Conservation (phyloP, 1,284 basidiomycete genomes). For the Cryptococcus sp. region DNA sequence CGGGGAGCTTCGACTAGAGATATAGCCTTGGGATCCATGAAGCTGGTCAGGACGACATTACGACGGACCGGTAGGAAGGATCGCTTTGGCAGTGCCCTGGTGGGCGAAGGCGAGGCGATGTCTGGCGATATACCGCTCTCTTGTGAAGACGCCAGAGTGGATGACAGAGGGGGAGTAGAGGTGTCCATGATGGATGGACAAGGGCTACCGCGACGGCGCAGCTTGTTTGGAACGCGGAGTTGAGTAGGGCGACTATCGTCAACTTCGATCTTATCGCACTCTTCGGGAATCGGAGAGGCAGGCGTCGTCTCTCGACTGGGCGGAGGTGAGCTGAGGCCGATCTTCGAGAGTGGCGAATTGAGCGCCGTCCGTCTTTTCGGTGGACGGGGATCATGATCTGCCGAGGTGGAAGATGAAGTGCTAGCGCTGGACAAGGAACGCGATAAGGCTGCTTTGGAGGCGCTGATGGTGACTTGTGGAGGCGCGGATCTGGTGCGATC, state of each 20-base stretch:
- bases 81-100: conserved; percentile 9
- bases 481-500: conserved; percentile 1
- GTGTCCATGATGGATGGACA: conserved; percentile 3
- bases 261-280: not conserved
- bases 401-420: conserved; percentile 12
- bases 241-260: conserved; percentile 2
- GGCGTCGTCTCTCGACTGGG: conserved; percentile 17
- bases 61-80: conserved; percentile 19
- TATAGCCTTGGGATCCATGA: conserved; percentile 3
- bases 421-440: conserved; percentile 17
- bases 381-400: conserved; percentile 16
- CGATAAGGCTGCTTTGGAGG: conserved; percentile 1
- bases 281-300: not conserved
- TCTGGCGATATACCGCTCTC: not conserved
- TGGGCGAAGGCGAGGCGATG: not conserved
- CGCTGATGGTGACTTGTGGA: conserved; percentile 7
- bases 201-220: conserved; percentile 9
- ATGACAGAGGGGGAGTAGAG: conserved; percentile 4
- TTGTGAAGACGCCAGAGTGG: not conserved
- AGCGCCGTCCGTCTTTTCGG: conserved; percentile 13
- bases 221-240: conserved; percentile 8
- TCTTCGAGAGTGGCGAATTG: conserved; percentile 13
- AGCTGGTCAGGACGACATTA: not conserved
- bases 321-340: conserved; percentile 20
- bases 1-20: not conserved